Evolutionary conservation across 2,329 filamentous ascomycete species (phyloP).

Genomic region (Pleurostoma richardsiae): DNA sequence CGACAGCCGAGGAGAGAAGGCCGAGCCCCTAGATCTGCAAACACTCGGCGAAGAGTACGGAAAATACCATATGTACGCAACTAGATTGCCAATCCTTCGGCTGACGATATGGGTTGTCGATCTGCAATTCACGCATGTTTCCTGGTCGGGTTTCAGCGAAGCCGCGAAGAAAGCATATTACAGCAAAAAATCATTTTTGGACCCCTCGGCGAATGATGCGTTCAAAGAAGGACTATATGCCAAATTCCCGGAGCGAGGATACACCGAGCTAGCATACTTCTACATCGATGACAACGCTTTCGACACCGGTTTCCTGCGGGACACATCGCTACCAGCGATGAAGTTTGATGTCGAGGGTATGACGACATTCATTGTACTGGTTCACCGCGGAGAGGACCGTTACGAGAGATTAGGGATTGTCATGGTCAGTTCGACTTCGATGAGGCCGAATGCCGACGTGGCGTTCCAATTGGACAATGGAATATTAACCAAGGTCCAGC

Average conservation of each 20-base stretch:
- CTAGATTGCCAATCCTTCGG: background rate
- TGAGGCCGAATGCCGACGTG: background rate
- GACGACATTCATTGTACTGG: background rate
- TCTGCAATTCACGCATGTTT: background rate
- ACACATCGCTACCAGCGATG: background rate
- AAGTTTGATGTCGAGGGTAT: background rate
- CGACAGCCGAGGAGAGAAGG: background rate
- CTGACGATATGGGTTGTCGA: background rate
- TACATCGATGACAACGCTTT: background rate
- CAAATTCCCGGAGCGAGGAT: background rate
- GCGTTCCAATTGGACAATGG: background rate
- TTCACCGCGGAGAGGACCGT: background rate
- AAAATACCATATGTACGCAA: background rate
- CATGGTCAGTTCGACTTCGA: background rate
- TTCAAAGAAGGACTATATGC: background rate
- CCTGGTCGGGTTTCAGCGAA: background rate
- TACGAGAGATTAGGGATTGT: background rate
- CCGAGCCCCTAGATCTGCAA: background rate
- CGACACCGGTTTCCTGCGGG: background rate
- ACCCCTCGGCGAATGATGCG: no score
- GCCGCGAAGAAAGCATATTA: background rate
- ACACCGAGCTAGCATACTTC: background rate
- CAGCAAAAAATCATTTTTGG: no score
- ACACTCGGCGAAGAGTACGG: background rate
- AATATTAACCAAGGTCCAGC: background rate